These are phyloP conservation scores for Ceratocystis alfenasii DNA, from an alignment of 2,329 filamentous ascomycete species.

Conservation along the genomic window DNA sequence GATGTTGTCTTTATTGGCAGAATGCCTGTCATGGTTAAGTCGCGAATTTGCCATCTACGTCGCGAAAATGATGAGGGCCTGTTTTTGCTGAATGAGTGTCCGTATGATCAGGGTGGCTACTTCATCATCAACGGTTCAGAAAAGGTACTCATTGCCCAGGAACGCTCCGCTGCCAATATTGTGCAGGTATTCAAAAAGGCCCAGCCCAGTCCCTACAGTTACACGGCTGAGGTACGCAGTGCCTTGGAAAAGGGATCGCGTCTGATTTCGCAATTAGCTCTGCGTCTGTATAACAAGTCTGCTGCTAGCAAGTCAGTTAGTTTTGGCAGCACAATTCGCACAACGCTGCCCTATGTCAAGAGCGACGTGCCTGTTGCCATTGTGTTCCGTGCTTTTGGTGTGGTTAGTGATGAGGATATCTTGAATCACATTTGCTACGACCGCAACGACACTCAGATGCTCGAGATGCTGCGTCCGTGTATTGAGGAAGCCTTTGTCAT, in stretches of 20 bases:
- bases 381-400: slow-evolving; percentile 87
- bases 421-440: slow-evolving; percentile 97
- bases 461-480: slow-evolving; percentile 93
- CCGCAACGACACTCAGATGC: slow-evolving; percentile 86
- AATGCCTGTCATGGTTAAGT: slow-evolving; percentile 96
- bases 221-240: slow-evolving; percentile 90
- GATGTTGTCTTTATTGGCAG: slow-evolving; percentile 85
- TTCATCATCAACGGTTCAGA: slow-evolving; percentile 99
- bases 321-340: slow-evolving; percentile 79
- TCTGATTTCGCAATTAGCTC: slow-evolving; percentile 80
- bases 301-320: slow-evolving; percentile 59
- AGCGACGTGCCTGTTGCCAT: slow-evolving; percentile 85
- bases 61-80: slow-evolving; percentile 73
- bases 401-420: slow-evolving; percentile 96
- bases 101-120: slow-evolving; percentile 95
- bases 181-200: slow-evolving; percentile 99
- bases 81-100: slow-evolving; percentile 89
- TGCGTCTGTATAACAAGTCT: slow-evolving; percentile 82
- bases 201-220: slow-evolving; percentile 78
- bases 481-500: slow-evolving; percentile 95
- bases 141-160: slow-evolving; percentile 95
- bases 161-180: slow-evolving; percentile 94
- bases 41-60: slow-evolving; percentile 82
- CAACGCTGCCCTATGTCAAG: slow-evolving; percentile 87
- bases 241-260: slow-evolving; percentile 92